phyloP scores from a whole-genome alignment of 805 yeast species.

The Saccharomycopsis vini region DNA sequence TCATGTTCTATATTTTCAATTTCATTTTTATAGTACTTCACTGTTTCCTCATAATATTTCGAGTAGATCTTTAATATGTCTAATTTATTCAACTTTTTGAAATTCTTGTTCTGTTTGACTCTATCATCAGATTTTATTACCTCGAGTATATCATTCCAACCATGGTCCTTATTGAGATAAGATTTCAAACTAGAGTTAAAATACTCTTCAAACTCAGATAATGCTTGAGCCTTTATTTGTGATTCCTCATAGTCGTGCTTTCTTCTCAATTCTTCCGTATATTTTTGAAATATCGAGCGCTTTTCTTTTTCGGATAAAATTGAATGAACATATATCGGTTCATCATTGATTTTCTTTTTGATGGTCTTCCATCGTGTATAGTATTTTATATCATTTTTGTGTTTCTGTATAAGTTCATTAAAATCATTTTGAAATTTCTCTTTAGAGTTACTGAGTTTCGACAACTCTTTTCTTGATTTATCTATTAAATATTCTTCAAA shows the following conservation, averaged over 20 bases:
- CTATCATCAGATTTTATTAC: constrained; percentile 37
- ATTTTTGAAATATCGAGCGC: constrained; percentile 44
- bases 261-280: constrained; percentile 32
- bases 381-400: constrained; percentile 36
- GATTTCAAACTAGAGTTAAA: constrained; percentile 27
- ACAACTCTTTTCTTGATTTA: constrained; percentile 40
- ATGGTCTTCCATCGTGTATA: constrained; percentile 59
- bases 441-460: constrained; percentile 42
- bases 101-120: constrained; percentile 51
- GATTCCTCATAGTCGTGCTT: constrained; percentile 23
- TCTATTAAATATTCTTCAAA: constrained; percentile 59
- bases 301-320: constrained; percentile 51
- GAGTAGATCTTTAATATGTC: constrained; percentile 54
- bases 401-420: constrained; percentile 33
- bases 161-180: constrained; percentile 20
- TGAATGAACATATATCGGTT: constrained; percentile 56
- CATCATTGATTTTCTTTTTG: constrained; percentile 46
- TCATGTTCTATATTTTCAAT: constrained; percentile 25
- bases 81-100: constrained; percentile 39
- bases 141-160: constrained; percentile 33
- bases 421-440: constrained; percentile 53
- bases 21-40: constrained; percentile 22
- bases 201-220: constrained; percentile 44
- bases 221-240: constrained; percentile 37
- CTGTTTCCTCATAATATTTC: constrained; percentile 25